Conservation (phyloP, 768 basidiomycete species). For the Panus rudis region DNA sequence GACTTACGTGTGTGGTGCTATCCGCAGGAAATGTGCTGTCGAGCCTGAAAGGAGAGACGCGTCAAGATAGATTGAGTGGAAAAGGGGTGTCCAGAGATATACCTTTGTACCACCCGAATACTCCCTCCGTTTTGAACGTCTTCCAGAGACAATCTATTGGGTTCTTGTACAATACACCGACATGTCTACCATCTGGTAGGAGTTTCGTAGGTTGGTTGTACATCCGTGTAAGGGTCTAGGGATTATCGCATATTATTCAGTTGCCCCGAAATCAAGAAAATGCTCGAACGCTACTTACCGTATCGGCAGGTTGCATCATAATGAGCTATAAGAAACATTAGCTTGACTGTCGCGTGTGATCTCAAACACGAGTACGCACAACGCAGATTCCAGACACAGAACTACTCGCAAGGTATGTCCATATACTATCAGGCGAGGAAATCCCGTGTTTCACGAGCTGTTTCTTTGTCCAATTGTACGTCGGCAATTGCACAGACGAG, state of each 20-base stretch:
- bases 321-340: slow-evolving; percentile 46
- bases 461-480: slow-evolving; percentile 90
- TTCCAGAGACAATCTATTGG: slow-evolving; percentile 97
- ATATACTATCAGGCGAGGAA: slow-evolving; percentile 68
- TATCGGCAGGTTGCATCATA: slow-evolving; percentile 94
- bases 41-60: slow-evolving; percentile 47
- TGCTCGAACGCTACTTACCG: slow-evolving; percentile 39
- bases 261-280: neutral
- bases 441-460: slow-evolving; percentile 64
- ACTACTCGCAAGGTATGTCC: slow-evolving; percentile 85
- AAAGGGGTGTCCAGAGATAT: slow-evolving; percentile 8
- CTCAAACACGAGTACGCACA: slow-evolving; percentile 38
- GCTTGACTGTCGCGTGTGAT: neutral
- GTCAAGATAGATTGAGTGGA: neutral
- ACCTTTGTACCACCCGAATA: slow-evolving; percentile 96
- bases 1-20: slow-evolving; percentile 84
- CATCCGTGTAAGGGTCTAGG: slow-evolving; percentile 83
- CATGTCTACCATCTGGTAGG: slow-evolving; percentile 61
- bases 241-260: slow-evolving; percentile 10
- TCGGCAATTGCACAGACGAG: slow-evolving; percentile 91
- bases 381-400: slow-evolving; percentile 89
- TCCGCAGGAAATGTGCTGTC: slow-evolving; percentile 88
- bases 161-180: slow-evolving; percentile 79
- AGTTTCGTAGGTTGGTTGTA: slow-evolving; percentile 88
- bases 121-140: slow-evolving; percentile 84